Conservation (phyloP, 2,329 filamentous ascomycete genomes). For the Fusarium austroafricanum region DNA sequence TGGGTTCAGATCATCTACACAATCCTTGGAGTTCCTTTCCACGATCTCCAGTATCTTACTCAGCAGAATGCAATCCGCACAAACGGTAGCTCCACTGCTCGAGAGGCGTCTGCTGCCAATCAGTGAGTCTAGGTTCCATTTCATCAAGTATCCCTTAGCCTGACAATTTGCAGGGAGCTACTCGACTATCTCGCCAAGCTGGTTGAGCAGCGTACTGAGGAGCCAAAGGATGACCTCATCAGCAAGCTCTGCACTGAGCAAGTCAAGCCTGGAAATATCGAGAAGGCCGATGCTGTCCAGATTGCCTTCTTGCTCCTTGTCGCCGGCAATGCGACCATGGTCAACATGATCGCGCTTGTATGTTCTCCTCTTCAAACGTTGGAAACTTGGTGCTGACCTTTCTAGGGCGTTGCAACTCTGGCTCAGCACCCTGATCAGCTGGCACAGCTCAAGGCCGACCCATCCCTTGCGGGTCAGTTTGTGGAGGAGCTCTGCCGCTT, state of each 20-base stretch:
- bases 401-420: conserved; percentile 58
- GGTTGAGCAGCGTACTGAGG: conserved; percentile 54
- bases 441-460: conserved; percentile 54
- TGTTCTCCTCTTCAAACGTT: not conserved
- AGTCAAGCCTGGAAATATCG: conserved; percentile 53
- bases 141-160: rapidly evolving
- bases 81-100: conserved; percentile 60
- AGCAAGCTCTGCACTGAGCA: conserved; percentile 58
- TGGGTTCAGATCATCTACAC: conserved; percentile 59
- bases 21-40: conserved; percentile 61
- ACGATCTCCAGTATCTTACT: conserved; percentile 59
- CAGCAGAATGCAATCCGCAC: conserved; percentile 59
- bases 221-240: conserved; percentile 59
- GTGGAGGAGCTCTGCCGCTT: conserved; percentile 62
- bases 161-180: conserved; percentile 49
- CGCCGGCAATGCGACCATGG: conserved; percentile 64
- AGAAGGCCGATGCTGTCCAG: conserved; percentile 57
- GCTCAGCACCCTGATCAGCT: conserved; percentile 58
- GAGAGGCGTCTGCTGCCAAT: conserved; percentile 59
- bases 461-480: conserved; percentile 53
- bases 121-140: conserved; percentile 44
- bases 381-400: rapidly evolving
- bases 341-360: conserved; percentile 62
- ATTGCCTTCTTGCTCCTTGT: conserved; percentile 63
- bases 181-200: conserved; percentile 58